phyloP scores from a whole-genome alignment of 768 basidiomycete genomes.

The Roridomyces roridus region DNA sequence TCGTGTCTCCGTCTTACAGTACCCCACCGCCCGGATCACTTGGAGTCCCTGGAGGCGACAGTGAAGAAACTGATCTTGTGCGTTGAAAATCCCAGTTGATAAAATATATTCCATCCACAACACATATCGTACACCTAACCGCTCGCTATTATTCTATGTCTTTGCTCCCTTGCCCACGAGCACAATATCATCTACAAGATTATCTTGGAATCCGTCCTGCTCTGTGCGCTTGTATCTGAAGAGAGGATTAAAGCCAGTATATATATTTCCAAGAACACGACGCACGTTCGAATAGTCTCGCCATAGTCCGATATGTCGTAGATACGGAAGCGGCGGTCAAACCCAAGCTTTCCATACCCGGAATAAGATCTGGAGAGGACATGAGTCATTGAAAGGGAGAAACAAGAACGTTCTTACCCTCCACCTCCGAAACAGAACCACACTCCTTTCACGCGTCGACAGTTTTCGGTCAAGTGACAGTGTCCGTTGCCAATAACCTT shows the following conservation, averaged over 20 bases:
- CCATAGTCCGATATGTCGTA: constrained; percentile 90
- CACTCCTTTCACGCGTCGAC: constrained; percentile 81
- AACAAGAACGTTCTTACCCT: constrained; percentile 1
- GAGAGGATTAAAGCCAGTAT: neutral
- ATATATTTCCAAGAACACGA: neutral
- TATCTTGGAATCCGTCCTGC: constrained; percentile 50
- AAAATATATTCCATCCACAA: constrained; percentile 2
- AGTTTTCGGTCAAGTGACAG: constrained; percentile 90
- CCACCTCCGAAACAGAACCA: constrained; percentile 46
- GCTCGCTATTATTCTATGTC: constrained; percentile 11
- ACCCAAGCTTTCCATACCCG: constrained; percentile 84
- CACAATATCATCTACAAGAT: constrained; percentile 65
- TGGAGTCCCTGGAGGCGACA: too few relatives aligned
- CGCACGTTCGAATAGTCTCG: constrained; percentile 82
- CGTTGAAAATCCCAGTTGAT: too few relatives aligned
- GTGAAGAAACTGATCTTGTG: too few relatives aligned
- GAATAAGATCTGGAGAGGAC: constrained; percentile 69
- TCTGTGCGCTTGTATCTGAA: constrained; percentile 72
- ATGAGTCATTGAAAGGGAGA: neutral
- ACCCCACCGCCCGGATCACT: too few relatives aligned
- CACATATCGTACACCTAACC: constrained; percentile 15
- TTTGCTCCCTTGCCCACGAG: constrained; percentile 61
- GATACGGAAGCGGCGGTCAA: constrained; percentile 90
- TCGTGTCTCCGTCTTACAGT: too few relatives aligned
- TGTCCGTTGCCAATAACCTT: constrained; percentile 94